Evolutionary conservation across 768 basidiomycete species (phyloP).

Genomic region (Rhodotorula diobovata): DNA sequence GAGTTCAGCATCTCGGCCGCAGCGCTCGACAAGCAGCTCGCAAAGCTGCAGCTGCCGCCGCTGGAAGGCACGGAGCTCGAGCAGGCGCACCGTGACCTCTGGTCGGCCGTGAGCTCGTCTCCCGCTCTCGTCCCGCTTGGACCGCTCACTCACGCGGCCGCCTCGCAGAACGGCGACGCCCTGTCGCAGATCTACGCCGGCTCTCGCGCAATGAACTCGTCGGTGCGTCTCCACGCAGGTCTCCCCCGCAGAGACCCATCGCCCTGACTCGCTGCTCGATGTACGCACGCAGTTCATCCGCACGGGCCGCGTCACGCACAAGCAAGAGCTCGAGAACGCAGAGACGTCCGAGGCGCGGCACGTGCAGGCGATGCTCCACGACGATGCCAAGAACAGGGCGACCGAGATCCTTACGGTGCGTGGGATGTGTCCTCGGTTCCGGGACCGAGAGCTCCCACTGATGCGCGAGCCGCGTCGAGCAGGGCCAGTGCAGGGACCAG

Average conservation of each 20-base stretch:
- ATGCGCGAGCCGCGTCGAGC: not conserved
- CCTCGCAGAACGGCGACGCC: not conserved
- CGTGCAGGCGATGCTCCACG: not conserved
- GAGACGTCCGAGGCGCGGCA: not conserved
- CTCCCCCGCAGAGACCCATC: not conserved
- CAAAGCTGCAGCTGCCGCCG: not conserved
- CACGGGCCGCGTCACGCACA: not conserved
- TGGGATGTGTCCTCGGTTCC: not conserved
- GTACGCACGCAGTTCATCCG: constrained; percentile 11
- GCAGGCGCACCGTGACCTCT: not conserved
- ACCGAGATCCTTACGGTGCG: constrained; percentile 25
- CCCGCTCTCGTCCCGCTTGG: not conserved
- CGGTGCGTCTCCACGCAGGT: not conserved
- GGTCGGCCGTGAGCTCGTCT: not conserved
- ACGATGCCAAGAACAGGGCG: constrained; percentile 15
- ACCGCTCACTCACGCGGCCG: not conserved
- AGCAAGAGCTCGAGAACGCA: constrained; percentile 10
- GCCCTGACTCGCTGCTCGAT: not conserved
- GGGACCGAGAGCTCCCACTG: not conserved
- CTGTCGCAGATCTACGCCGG: constrained; percentile 9
- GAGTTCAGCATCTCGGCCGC: constrained; percentile 55
- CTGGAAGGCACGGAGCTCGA: not conserved
- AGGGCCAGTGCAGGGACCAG: not conserved
- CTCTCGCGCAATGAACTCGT: not conserved
- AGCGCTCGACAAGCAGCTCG: not conserved